A percentile compares a stretch with the other conserved stretches of the same genome.
phyloP scores from a whole-genome alignment of 73 alveolate species.

The Durusdinium trenchii region DNA sequence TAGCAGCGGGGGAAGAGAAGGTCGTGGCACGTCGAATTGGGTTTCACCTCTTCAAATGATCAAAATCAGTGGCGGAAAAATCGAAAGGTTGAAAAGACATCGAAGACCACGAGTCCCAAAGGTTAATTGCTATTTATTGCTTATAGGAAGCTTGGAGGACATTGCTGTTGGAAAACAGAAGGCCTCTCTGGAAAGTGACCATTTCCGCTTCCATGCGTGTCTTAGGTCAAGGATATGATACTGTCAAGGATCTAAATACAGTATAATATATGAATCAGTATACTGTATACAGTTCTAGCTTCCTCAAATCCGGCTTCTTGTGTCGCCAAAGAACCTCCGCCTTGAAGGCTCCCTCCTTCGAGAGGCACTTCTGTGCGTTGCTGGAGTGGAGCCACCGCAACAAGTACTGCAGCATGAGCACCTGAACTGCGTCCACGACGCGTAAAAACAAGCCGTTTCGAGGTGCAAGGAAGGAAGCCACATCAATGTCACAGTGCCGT shows the following conservation, averaged over 20 bases:
- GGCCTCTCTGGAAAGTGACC: too few relatives aligned
- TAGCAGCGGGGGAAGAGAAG: too few relatives aligned
- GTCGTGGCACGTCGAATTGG: too few relatives aligned
- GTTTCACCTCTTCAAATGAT: too few relatives aligned
- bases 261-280: not conserved
- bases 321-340: slow-evolving; percentile 20
- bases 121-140: too few relatives aligned
- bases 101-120: too few relatives aligned
- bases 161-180: too few relatives aligned
- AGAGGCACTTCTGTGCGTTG: slow-evolving; percentile 57
- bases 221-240: too few relatives aligned
- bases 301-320: not conserved
- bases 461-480: not conserved
- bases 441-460: not conserved
- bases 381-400: slow-evolving; percentile 92
- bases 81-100: too few relatives aligned
- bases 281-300: not conserved
- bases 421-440: not conserved
- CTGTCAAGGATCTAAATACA: not conserved
- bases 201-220: too few relatives aligned
- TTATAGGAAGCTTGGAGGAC: too few relatives aligned
- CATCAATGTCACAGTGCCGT: not conserved
- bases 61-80: too few relatives aligned
- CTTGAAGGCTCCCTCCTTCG: slow-evolving; percentile 85
- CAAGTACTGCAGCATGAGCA: slow-evolving; percentile 69